phyloP scores from a whole-genome alignment of 2,329 filamentous ascomycete genomes.

The Keithomyces neogunnii region DNA sequence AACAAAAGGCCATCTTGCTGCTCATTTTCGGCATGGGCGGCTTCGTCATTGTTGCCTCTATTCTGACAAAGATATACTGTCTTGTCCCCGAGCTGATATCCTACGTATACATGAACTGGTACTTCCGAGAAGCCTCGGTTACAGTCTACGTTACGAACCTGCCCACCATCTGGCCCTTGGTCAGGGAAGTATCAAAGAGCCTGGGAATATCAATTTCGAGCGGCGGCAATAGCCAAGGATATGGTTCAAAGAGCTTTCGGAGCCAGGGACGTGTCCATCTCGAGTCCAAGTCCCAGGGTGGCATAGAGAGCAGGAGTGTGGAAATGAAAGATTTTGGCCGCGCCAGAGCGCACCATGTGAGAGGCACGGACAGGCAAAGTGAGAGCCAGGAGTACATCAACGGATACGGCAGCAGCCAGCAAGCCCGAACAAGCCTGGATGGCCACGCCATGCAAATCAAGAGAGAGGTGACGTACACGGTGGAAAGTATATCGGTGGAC shows the following conservation, averaged over 20 bases:
- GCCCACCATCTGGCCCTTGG: conserved; percentile 42
- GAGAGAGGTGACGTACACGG: conserved; percentile 2
- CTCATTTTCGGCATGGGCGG: conserved; percentile 39
- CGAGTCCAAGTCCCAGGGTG: too few species aligned
- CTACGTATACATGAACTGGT: conserved; percentile 38
- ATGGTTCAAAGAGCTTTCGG: too few species aligned
- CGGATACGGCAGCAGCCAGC: neutral
- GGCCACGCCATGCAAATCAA: conserved; percentile 1
- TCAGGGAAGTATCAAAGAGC: conserved; percentile 23
- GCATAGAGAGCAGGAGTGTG: too few species aligned
- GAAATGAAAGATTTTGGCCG: too few species aligned
- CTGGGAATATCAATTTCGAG: conserved; percentile 1
- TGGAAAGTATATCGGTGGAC: conserved; percentile 3
- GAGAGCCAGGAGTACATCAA: conserved; percentile 4
- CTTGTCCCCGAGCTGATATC: conserved; percentile 18
- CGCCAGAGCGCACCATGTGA: neutral
- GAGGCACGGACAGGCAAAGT: neutral
- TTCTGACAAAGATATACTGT: conserved; percentile 39
- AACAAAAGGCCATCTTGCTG: conserved; percentile 37
- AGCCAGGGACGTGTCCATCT: too few species aligned
- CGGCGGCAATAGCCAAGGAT: neutral
- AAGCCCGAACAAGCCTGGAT: neutral
- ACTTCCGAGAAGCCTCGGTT: conserved; percentile 43
- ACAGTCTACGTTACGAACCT: conserved; percentile 45
- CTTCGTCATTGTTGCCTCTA: conserved; percentile 34